These are phyloP conservation scores for Cadophora luteo-olivacea DNA, from an alignment of 2,329 filamentous ascomycete genomes.

Conservation along the genomic window DNA sequence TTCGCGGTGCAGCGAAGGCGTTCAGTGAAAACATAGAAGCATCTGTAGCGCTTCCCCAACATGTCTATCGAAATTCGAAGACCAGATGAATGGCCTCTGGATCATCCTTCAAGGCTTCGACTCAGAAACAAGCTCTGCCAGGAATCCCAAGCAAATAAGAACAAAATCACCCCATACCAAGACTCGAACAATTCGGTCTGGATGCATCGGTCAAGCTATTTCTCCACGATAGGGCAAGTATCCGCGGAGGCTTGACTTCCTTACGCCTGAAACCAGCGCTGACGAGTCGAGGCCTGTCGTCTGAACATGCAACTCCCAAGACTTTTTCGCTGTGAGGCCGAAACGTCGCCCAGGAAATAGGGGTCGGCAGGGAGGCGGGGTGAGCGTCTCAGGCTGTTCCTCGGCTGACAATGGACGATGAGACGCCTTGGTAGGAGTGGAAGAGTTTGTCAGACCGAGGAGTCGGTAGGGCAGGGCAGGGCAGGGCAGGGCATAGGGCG, in stretches of 20 bases:
- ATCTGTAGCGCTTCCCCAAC: neutral
- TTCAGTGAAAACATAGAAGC: neutral
- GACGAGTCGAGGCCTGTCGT: slow-evolving; percentile 8
- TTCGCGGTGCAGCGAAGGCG: neutral
- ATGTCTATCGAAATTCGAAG: neutral
- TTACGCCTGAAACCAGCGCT: slow-evolving; percentile 6
- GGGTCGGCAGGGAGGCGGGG: neutral
- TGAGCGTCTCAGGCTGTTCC: neutral
- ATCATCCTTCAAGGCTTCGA: neutral
- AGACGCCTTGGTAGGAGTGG: neutral
- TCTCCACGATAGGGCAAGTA: slow-evolving; percentile 16
- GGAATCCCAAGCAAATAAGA: neutral
- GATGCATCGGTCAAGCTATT: neutral
- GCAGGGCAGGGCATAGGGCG: neutral
- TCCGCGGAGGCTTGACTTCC: neutral
- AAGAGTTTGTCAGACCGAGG: slow-evolving; percentile 1
- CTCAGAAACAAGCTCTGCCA: slow-evolving; percentile 9
- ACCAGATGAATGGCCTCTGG: neutral
- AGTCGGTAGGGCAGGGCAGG: neutral
- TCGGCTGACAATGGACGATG: neutral
- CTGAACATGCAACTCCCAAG: slow-evolving; percentile 13
- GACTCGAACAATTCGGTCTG: neutral
- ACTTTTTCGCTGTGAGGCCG: neutral
- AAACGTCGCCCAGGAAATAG: slow-evolving; percentile 11
- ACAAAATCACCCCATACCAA: slow-evolving; percentile 13